Evolutionary conservation across 345 rosid genomes (phyloP), one percentile per base, ranked within the genome.

Genomic region (Litchi chinensis): DNA sequence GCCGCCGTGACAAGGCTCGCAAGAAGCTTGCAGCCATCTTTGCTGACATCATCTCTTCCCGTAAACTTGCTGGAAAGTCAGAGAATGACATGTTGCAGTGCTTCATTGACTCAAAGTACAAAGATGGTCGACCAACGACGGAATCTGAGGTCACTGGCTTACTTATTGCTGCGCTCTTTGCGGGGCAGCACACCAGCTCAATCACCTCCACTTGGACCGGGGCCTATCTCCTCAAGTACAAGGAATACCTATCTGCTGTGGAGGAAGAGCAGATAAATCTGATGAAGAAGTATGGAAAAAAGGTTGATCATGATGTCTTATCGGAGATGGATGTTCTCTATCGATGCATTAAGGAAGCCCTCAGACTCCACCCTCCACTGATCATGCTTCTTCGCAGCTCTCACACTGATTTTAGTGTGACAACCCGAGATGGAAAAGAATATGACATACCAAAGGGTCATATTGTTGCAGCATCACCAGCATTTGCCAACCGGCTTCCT

Each of bases 161-260:
- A 83, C 98, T 96, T 74, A 96, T 96, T 64, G 99, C 99, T 46
- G 98, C 98, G 79, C 91, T 96, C 63, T 96, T 96, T 85, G 98
- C 97, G 16, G 98, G 99, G 64, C 99, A 96, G 89, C 99, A 96
- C 86, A 96, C 99, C 24, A 96, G 99, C 84, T 96, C 99, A 65
- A 96, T 96, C 86, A 94, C 99, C 74, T 96, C 98, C 74, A 91
- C 92, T 0, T 96, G 99, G 99, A 93, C 97, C 1, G 99, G 99
- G 37, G 95, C 99, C 77, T 94, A 95, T 79, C 92, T 94, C 68
- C 90, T 95, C 74, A 80, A 81, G 48, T 79, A 89, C 86, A 91
- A 87, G 83, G 74, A 94, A 73, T 88, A 83, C 83, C 80, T 90
- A 65, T 78, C 90, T 16, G 91, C 89, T 40, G 98, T 90, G 21